Percentiles rank a stretch among this genome's conserved stretches.
phyloP scores from a whole-genome alignment of 768 basidiomycete species.

The Amylocystis lapponica region DNA sequence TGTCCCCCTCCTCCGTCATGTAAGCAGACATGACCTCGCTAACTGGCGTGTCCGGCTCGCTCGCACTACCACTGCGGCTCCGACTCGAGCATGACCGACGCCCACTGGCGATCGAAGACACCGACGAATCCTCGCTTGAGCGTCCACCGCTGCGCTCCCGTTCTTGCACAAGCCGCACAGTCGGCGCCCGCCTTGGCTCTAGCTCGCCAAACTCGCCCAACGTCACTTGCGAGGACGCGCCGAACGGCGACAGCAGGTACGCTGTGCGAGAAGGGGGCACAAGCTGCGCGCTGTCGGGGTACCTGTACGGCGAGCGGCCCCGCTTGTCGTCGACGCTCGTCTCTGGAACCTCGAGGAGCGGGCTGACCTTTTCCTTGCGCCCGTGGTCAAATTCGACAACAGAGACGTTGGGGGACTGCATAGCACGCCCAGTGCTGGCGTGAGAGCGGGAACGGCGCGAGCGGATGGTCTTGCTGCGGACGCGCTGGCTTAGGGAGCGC shows the following conservation, averaged over 20 bases:
- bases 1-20: conserved; percentile 3
- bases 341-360: conserved; percentile 12
- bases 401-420: conserved; percentile 3
- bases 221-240: conserved; percentile 10
- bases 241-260: conserved; percentile 9
- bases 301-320: not conserved
- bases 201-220: conserved; percentile 2
- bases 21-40: conserved; percentile 14
- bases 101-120: not conserved
- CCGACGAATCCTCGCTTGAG: conserved; percentile 2
- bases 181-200: conserved; percentile 10
- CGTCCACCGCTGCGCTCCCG: conserved; percentile 1
- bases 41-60: conserved; percentile 1
- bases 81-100: not conserved
- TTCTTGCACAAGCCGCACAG: conserved; percentile 14
- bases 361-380: conserved; percentile 4
- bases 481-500: conserved; percentile 10
- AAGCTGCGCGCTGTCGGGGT: not conserved
- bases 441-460: conserved; percentile 3
- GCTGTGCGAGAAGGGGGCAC: conserved; percentile 1
- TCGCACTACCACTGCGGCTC: not conserved
- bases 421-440: conserved; percentile 3
- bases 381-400: not conserved
- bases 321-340: conserved; percentile 5
- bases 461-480: conserved; percentile 10